Evolutionary conservation across 345 rosid genomes (phyloP).

Genomic region (Crucihimalaya himalaica): DNA sequence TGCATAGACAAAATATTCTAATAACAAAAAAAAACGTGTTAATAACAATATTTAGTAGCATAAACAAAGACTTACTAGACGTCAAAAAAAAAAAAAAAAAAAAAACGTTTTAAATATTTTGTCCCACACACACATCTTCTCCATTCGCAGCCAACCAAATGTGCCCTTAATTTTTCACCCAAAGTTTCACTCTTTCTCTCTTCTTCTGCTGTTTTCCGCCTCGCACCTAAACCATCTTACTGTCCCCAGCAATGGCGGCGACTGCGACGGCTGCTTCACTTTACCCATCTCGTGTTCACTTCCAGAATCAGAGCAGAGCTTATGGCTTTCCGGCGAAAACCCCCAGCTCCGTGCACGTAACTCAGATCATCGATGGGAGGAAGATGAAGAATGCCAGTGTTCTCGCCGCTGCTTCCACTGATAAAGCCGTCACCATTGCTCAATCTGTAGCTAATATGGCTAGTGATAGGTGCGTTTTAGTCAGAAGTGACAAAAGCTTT

Average conservation of each 20-base stretch:
- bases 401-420: constrained; percentile 32
- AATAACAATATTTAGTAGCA: not conserved
- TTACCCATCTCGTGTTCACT: constrained; percentile 6
- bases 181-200: constrained; percentile 12
- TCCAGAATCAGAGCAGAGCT: constrained; percentile 13
- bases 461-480: constrained; percentile 21
- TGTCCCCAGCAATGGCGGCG: constrained; percentile 35
- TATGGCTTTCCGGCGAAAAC: constrained; percentile 22
- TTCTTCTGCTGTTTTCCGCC: constrained; percentile 32
- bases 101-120: not conserved
- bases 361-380: constrained; percentile 31
- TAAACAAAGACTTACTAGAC: not conserved
- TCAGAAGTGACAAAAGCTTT: not conserved
- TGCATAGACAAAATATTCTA: too few relatives aligned
- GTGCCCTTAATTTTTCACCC: not conserved
- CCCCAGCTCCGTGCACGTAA: constrained; percentile 28
- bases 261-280: constrained; percentile 35
- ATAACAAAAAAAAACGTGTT: not conserved
- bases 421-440: constrained; percentile 23
- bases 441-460: constrained; percentile 22
- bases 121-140: constrained; percentile 1
- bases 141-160: constrained; percentile 24
- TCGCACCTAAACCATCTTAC: constrained; percentile 25
- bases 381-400: constrained; percentile 34
- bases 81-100: not conserved